Conservation (phyloP, 208 protist genomes). For the Trypanosoma avium region DNA sequence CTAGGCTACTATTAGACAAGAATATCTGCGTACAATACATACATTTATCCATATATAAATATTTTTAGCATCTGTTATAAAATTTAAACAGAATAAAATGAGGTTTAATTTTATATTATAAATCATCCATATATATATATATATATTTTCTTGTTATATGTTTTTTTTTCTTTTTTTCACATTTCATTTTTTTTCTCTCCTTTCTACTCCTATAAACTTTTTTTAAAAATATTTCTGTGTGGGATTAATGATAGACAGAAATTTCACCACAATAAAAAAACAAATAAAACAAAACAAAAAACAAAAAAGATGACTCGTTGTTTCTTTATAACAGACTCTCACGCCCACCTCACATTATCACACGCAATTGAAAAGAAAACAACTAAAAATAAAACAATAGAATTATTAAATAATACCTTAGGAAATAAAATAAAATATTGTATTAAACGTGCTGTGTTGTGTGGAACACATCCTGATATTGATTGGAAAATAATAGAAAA, state of each 20-base stretch:
- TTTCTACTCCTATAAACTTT: neutral
- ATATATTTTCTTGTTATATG: constrained; percentile 2
- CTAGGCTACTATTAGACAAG: no score
- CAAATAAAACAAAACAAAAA: constrained; percentile 28
- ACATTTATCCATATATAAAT: no score
- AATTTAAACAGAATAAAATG: no score
- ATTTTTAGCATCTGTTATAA: no score
- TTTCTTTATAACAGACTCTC: constrained; percentile 32
- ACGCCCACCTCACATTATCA: constrained; percentile 33
- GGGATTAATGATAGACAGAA: constrained; percentile 3
- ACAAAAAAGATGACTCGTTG: neutral
- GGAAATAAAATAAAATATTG: neutral
- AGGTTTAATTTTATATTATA: no score
- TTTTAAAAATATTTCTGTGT: no score
- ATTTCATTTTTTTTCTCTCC: neutral
- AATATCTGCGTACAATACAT: no score
- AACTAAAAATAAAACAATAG: neutral
- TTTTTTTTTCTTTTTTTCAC: constrained; percentile 6
- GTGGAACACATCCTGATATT: constrained; percentile 70
- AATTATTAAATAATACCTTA: neutral
- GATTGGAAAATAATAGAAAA: constrained; percentile 54
- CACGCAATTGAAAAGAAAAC: neutral
- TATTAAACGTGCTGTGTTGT: constrained; percentile 38
- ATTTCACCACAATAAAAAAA: neutral
- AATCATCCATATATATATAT: neutral